Percentiles rank a stretch among this genome's conserved stretches.
These are phyloP conservation scores for Centaurea solstitialis DNA, from an alignment of 129 eudicot genomes.

Conservation along the genomic window DNA sequence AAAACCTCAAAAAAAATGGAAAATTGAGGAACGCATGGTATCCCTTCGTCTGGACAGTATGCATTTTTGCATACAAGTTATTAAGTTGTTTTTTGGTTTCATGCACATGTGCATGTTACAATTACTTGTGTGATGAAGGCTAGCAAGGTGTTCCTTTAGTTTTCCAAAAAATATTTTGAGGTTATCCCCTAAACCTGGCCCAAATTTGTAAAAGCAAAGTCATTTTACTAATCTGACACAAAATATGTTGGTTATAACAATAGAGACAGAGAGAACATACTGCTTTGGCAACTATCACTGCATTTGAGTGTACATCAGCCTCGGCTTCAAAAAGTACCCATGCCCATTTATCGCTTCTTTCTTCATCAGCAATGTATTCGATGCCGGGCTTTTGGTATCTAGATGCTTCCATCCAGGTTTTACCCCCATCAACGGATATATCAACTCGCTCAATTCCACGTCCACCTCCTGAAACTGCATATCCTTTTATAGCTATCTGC, in stretches of 20 bases:
- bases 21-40: no score
- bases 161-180: no score
- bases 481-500: constrained; percentile 85
- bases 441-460: constrained; percentile 99
- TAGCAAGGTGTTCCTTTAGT: no score
- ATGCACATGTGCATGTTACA: no score
- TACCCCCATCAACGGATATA: constrained; percentile 90
- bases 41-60: no score
- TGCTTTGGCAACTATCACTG: constrained; percentile 93
- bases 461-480: constrained; percentile 98
- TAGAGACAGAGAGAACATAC: constrained; percentile 43
- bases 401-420: constrained; percentile 88
- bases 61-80: no score
- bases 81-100: no score
- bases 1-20: no score
- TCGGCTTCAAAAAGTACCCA: constrained; percentile 92
- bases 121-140: no score
- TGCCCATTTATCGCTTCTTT: constrained; percentile 89
- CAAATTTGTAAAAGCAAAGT: no score
- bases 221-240: no score
- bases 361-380: constrained; percentile 71
- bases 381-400: constrained; percentile 75
- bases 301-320: constrained; percentile 49
- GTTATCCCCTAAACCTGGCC: no score
- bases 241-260: background rate